Conservation (phyloP, 257 asterid species). For the Mentha longifolia region DNA sequence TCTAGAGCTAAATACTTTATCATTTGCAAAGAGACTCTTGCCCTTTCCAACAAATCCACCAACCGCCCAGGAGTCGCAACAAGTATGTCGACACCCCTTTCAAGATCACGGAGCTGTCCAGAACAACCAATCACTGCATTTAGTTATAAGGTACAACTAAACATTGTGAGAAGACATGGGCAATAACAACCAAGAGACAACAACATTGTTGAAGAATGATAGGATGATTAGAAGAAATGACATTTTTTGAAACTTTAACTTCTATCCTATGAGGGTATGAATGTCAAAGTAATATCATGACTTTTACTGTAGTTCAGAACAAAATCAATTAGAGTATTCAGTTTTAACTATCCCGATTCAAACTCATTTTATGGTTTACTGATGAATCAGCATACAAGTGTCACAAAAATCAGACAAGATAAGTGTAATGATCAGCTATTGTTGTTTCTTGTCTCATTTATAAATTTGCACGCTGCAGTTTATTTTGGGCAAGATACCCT, state of each 20-base stretch:
- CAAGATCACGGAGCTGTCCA: conserved; percentile 73
- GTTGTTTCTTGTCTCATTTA: background rate
- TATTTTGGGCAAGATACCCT: background rate
- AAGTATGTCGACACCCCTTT: conserved; percentile 81
- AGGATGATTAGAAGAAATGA: background rate
- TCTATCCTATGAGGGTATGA: background rate
- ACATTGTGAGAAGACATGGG: background rate
- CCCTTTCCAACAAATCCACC: conserved; percentile 82
- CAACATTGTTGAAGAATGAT: background rate
- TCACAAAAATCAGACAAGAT: background rate
- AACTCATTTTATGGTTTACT: background rate
- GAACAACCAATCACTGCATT: conserved; percentile 20
- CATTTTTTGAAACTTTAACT: conserved; percentile 8
- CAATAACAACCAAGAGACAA: background rate
- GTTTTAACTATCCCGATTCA: background rate
- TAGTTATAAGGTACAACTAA: background rate
- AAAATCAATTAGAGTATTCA: background rate
- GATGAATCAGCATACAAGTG: background rate
- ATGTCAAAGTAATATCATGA: background rate
- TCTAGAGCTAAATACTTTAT: conserved; percentile 72
- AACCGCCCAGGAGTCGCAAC: conserved; percentile 85
- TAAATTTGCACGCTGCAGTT: background rate
- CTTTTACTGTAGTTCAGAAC: background rate
- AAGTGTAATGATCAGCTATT: background rate
- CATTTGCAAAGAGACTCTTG: conserved; percentile 71